Evolutionary conservation across 352 stramenopile species (phyloP).

Genomic region (Phytophthora pluvialis): DNA sequence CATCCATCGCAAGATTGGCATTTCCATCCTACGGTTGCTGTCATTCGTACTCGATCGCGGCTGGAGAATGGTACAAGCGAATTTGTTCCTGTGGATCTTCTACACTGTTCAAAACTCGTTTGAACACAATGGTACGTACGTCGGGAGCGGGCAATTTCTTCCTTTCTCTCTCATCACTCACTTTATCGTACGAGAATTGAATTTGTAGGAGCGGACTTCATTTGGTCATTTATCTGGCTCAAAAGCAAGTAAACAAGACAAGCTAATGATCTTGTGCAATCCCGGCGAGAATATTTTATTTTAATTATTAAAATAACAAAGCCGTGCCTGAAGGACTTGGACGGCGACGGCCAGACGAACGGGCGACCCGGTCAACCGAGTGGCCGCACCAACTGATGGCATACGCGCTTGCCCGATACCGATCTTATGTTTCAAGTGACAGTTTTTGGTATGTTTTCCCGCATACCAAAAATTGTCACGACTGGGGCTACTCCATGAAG

Average conservation of each 20-base stretch:
- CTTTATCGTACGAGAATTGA: neutral
- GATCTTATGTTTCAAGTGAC: no score
- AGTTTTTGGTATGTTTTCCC: no score
- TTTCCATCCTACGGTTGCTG: slow-evolving; percentile 5
- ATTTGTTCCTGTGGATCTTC: slow-evolving; percentile 17
- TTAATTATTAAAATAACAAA: no score
- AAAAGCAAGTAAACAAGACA: neutral
- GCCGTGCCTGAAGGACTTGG: no score
- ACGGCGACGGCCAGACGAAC: no score
- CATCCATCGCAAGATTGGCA: slow-evolving; percentile 6
- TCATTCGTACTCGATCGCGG: slow-evolving; percentile 9
- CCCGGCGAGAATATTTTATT: no score
- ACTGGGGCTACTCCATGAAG: no score
- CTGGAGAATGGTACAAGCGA: slow-evolving; percentile 15
- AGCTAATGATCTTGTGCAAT: no score
- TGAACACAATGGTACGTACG: slow-evolving; percentile 8
- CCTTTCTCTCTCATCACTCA: neutral
- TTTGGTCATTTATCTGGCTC: slow-evolving; percentile 14
- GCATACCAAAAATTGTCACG: no score
- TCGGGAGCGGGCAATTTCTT: neutral
- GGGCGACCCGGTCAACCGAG: no score
- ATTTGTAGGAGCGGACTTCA: slow-evolving; percentile 9
- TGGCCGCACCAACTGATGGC: no score
- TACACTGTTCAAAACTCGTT: slow-evolving; percentile 17
- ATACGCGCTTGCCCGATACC: no score